phyloP scores from a whole-genome alignment of 2,329 filamentous ascomycete genomes.

The Colletotrichum melonis region DNA sequence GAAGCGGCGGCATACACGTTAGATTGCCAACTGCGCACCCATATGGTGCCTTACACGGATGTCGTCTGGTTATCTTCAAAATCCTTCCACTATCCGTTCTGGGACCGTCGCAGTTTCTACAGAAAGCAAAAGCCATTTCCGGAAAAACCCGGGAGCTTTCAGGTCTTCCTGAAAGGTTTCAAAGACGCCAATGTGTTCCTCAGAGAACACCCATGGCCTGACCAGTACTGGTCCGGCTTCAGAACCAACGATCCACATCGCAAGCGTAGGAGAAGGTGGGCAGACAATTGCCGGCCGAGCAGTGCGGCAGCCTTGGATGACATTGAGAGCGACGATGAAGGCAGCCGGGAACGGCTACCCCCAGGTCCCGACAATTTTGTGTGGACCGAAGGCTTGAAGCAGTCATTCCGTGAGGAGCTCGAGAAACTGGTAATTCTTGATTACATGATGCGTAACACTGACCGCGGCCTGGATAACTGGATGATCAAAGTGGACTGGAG shows the following conservation, averaged over 20 bases:
- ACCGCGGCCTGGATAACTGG: slow-evolving; percentile 97
- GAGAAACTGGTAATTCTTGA: slow-evolving; percentile 98
- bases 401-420: slow-evolving; percentile 92
- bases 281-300: slow-evolving; percentile 36
- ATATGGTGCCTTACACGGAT: slow-evolving; percentile 96
- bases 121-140: slow-evolving; percentile 88
- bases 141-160: slow-evolving; percentile 93
- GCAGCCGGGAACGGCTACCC: slow-evolving; percentile 48
- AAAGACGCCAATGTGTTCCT: slow-evolving; percentile 97
- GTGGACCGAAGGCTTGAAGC: slow-evolving; percentile 90
- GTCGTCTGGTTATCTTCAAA: slow-evolving; percentile 95
- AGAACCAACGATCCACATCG: slow-evolving; percentile 74
- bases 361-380: slow-evolving; percentile 70
- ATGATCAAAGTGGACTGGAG: slow-evolving; percentile 98
- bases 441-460: slow-evolving; percentile 99
- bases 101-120: slow-evolving; percentile 90
- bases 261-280: slow-evolving; percentile 69
- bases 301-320: slow-evolving; percentile 45
- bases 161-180: slow-evolving; percentile 96
- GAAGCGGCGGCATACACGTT: slow-evolving; percentile 97
- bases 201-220: slow-evolving; percentile 95
- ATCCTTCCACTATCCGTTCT: slow-evolving; percentile 98
- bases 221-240: slow-evolving; percentile 81
- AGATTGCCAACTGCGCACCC: slow-evolving; percentile 87
- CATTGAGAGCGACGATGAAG: slow-evolving; percentile 64